Base-by-base conservation (phyloP, 495 filamentous ascomycete species). In the Neohortaea acidophila region DNA sequence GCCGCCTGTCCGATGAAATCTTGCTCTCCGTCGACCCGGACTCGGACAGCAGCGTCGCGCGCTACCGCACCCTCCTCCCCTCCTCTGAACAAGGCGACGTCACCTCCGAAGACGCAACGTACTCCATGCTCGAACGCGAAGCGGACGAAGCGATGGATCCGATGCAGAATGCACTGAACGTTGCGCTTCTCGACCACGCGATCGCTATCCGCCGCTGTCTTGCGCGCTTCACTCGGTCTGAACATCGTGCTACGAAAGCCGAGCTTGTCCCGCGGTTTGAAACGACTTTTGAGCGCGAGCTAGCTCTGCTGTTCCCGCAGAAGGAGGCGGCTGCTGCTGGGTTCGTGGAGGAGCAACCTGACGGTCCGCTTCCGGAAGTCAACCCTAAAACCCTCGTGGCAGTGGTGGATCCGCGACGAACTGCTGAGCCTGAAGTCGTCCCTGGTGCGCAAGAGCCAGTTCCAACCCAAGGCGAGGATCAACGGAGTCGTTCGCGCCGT, bases 101-200 rank as follows among this genome's bases (percentile, higher is more conserved):
- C 20, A 50, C 52, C 21, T 49, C 52, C 4, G 44, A 55, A 11
- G 58, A 58, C 9, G 45, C 60, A 4, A 60, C 62, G 1, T 38
- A 23, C 12, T 23, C 22, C 9, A 24, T 18, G 33, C 23, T 42
- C 19, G 65, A 66, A 23, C 63, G 68, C 3, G 55, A 62, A 21
- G 61, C 65, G 8, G 64, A 66, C 39, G 48, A 60, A 10, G 60
- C 69, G 28, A 54, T 81, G 6, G 68, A 76, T 47, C 69, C 75
- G 1, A 67, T 93, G 58, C 73, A 87, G 47, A 84, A 77, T 45
- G 84, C 91, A 14, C 73, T 97, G 36, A 78, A 76, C 45, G 77
- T 82, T 42, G 83, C 84, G 14, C 66, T 97, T 27, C 68, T 91
- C 34, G 89, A 97, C 52, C 86, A 97, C 52, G 84, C 84, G 3